phyloP scores from a whole-genome alignment of 805 yeast genomes.

The Scheffersomyces ergatensis region DNA sequence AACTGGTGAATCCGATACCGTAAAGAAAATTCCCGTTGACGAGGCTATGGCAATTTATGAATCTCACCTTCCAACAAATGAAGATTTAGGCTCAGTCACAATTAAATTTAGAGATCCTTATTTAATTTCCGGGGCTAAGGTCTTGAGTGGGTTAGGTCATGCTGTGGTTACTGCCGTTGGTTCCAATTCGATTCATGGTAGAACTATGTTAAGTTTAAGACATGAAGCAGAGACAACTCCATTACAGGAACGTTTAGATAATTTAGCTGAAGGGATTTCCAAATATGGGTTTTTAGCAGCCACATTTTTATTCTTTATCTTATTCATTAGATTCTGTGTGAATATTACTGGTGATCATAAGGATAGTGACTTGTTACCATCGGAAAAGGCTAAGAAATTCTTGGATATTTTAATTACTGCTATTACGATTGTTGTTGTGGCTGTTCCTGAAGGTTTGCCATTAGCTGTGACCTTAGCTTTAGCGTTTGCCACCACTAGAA shows the following conservation, averaged over 20 bases:
- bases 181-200: conserved; percentile 82
- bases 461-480: conserved; percentile 94
- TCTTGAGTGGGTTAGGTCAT: conserved; percentile 80
- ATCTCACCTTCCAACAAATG: conserved; percentile 20
- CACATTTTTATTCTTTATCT: conserved; percentile 69
- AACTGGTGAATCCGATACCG: conserved; percentile 90
- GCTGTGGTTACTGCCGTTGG: conserved; percentile 93
- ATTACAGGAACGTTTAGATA: conserved; percentile 74
- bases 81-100: conserved; percentile 41
- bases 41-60: conserved; percentile 33
- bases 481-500: conserved; percentile 97
- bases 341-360: conserved; percentile 53
- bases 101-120: conserved; percentile 66
- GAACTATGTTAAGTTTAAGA: conserved; percentile 78
- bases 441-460: conserved; percentile 99
- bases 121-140: conserved; percentile 87
- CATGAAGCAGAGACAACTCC: conserved; percentile 86
- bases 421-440: conserved; percentile 91
- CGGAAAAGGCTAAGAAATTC: conserved; percentile 82
- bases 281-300: conserved; percentile 90
- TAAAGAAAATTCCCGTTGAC: conserved; percentile 62
- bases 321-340: conserved; percentile 72
- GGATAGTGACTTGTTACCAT: conserved; percentile 45
- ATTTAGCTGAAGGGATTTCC: conserved; percentile 91
- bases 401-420: conserved; percentile 86